Evolutionary conservation across 2,329 filamentous ascomycete genomes (phyloP).

Genomic region (Emergomyces orientalis): DNA sequence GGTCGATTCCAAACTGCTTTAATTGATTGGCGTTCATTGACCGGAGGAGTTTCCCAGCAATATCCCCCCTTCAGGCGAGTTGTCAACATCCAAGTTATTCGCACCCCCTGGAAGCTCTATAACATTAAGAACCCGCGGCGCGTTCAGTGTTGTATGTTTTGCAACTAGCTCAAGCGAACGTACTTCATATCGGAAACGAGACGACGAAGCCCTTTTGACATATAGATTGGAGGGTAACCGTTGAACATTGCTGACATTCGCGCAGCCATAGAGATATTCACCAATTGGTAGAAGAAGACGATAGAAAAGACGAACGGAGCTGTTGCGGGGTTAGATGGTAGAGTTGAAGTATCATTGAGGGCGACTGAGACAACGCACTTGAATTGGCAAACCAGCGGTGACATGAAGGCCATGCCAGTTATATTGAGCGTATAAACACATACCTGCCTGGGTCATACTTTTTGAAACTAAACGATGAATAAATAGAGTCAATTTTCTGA

Average conservation of each 20-base stretch:
- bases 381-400: slow-evolving; percentile 4
- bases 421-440: no score
- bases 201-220: slow-evolving; percentile 1
- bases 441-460: no score
- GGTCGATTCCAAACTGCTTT: slow-evolving; percentile 8
- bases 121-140: slow-evolving; percentile 8
- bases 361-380: neutral
- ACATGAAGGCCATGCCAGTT: no score
- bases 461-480: no score
- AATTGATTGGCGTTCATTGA: slow-evolving; percentile 5
- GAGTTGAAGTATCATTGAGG: slow-evolving; percentile 6
- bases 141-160: slow-evolving; percentile 8
- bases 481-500: no score
- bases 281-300: slow-evolving; percentile 9
- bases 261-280: slow-evolving; percentile 3
- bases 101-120: slow-evolving; percentile 6
- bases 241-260: slow-evolving; percentile 8
- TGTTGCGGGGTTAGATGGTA: slow-evolving; percentile 8
- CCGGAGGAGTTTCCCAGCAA: slow-evolving; percentile 9
- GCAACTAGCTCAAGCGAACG: slow-evolving; percentile 2
- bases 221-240: slow-evolving; percentile 9
- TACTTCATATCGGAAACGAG: neutral
- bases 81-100: slow-evolving; percentile 7
- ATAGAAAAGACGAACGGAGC: slow-evolving; percentile 5
- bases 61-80: slow-evolving; percentile 7